Base-by-base conservation (phyloP, 805 yeast species). In the Cephaloascus fragrans region DNA sequence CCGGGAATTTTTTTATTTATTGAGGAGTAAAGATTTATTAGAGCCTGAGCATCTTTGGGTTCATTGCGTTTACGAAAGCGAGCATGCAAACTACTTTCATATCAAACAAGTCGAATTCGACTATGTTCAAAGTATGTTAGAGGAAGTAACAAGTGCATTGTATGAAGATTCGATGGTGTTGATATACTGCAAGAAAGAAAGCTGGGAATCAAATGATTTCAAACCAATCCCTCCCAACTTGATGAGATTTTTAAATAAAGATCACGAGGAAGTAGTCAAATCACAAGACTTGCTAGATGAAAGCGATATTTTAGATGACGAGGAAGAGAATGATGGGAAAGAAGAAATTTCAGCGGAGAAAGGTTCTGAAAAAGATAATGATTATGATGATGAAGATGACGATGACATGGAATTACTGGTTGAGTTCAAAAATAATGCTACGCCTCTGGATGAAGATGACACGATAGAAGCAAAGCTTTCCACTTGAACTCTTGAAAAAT, bases 141-240 rank as follows among this genome's bases (percentile, higher is more conserved):
- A 40, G 18, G 41, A 29, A 4, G 42, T 41, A 40, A 50, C 67
- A 1, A 41, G 43, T 1, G 34, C 38, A 5, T 47, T 48, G 10
- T 54, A 57, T 41, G 57, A 54, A 18, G 49, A 53, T 3, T 50
- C 67, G 0, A 47, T 65, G 43, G 53, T 59, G 2, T 41, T 67
- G 33, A 39, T 59, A 0, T 66, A 63, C 44, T 67, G 55, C 3
- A 57, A 42, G 34, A 42, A 56, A 26, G 46, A 59, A 3, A 50
- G 44, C 1, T 52, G 59, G 26, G 34, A 37, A 2, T 39, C 41
- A 1, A 34, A 40, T 1, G 41, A 42, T 0, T 36, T 58, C 9
- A 31, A 14, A 16, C 33, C 33, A 9, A 31, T 31, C 8, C 56
- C 61, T 26, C 39, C 41, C 3, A 16, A 14, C 17, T 34, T 34